phyloP scores from a whole-genome alignment of 2,329 filamentous ascomycete genomes.

The Moelleriella libera region DNA sequence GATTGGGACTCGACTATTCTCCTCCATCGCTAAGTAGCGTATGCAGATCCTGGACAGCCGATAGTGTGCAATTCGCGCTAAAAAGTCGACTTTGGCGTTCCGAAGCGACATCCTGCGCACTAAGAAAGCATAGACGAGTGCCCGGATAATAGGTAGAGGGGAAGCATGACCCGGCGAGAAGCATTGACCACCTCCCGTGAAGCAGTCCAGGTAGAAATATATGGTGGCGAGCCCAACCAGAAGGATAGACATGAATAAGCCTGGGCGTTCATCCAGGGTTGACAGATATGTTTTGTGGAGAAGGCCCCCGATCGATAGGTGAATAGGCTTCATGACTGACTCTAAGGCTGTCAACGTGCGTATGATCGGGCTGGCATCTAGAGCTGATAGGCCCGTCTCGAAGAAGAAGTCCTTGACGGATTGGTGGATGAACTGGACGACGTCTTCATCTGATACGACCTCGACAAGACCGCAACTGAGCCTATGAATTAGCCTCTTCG shows the following conservation, averaged over 20 bases:
- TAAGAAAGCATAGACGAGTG: too few relatives aligned
- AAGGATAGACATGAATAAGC: too few relatives aligned
- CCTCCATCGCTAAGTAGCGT: slow-evolving; percentile 11
- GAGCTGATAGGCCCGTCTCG: slow-evolving; percentile 7
- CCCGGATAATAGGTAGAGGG: too few relatives aligned
- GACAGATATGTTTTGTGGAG: too few relatives aligned
- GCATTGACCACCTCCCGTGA: too few relatives aligned
- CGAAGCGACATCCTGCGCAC: too few relatives aligned
- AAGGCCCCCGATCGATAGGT: not conserved
- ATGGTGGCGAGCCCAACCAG: too few relatives aligned
- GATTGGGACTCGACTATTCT: slow-evolving; percentile 1
- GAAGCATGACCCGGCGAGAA: too few relatives aligned
- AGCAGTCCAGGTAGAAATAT: too few relatives aligned
- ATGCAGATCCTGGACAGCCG: slow-evolving; percentile 7
- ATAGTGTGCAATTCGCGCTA: too few relatives aligned
- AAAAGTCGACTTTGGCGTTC: too few relatives aligned
- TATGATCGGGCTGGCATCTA: slow-evolving; percentile 5
- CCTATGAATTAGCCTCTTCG: slow-evolving; percentile 5
- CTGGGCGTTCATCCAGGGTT: too few relatives aligned
- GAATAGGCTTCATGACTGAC: not conserved
- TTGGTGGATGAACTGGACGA: slow-evolving; percentile 19
- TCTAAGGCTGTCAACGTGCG: not conserved
- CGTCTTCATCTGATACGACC: not conserved
- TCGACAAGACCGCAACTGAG: slow-evolving; percentile 17
- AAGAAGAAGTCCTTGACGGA: slow-evolving; percentile 19